A percentile compares a stretch with the other conserved stretches of the same genome.
These are phyloP conservation scores for Castanospermum australe DNA, from an alignment of 306 rosid genomes.

Conservation along the genomic window DNA sequence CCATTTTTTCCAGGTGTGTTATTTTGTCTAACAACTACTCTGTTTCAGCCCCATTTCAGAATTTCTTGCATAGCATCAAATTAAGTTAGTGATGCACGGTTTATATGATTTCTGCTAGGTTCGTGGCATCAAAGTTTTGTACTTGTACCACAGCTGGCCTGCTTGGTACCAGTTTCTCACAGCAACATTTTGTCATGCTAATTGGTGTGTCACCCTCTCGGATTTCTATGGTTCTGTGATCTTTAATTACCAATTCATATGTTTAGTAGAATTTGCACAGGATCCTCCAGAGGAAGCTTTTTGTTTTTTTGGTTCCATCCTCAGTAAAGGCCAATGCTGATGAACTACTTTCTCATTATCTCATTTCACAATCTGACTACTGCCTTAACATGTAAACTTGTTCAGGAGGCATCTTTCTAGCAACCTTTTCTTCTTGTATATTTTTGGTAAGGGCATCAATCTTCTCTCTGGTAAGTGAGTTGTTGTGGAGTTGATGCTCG, in stretches of 20 bases:
- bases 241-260: neutral
- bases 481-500: conserved; percentile 8
- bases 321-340: neutral
- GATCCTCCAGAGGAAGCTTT: neutral
- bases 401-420: conserved; percentile 97
- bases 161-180: conserved; percentile 93
- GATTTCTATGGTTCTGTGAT: neutral
- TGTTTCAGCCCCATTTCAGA: neutral
- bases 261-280: neutral
- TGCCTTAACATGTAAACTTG: conserved; percentile 22
- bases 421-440: conserved; percentile 96
- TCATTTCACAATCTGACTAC: conserved; percentile 27
- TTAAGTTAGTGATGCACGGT: neutral
- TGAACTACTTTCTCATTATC: neutral
- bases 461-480: conserved; percentile 17
- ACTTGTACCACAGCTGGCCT: conserved; percentile 77
- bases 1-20: conserved; percentile 70
- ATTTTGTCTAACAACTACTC: neutral
- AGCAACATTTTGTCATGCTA: conserved; percentile 94
- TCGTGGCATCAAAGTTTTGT: conserved; percentile 55
- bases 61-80: conserved; percentile 2
- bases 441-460: conserved; percentile 72
- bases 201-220: conserved; percentile 64
- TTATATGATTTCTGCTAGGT: conserved; percentile 43
- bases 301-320: neutral